phyloP scores from a whole-genome alignment of 768 basidiomycete genomes.

The Suillus sp. region DNA sequence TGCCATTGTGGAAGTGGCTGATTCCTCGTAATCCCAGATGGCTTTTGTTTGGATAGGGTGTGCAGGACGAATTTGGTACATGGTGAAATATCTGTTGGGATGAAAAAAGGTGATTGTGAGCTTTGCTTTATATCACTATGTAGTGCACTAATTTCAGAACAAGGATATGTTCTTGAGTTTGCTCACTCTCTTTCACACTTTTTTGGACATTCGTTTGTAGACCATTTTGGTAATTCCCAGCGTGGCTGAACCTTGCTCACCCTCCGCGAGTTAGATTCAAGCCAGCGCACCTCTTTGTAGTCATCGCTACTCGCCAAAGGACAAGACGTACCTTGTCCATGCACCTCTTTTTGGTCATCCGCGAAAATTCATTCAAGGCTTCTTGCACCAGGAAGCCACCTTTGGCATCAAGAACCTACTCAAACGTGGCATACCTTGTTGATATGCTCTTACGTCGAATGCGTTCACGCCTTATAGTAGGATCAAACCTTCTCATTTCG shows the following conservation, averaged over 20 bases:
- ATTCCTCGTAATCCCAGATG: slow-evolving; percentile 38
- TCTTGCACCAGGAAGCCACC: too few relatives aligned
- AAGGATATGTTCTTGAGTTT: slow-evolving; percentile 36
- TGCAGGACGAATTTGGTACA: slow-evolving; percentile 38
- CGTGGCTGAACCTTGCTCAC: slow-evolving; percentile 12
- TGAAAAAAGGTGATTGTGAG: slow-evolving; percentile 10
- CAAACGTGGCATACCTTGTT: slow-evolving; percentile 27
- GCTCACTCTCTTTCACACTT: slow-evolving; percentile 26
- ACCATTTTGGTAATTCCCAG: slow-evolving; percentile 31
- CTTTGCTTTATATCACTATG: slow-evolving; percentile 35
- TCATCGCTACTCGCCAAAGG: slow-evolving; percentile 31
- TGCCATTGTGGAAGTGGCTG: slow-evolving; percentile 27
- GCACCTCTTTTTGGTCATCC: slow-evolving; percentile 16
- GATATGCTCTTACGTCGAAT: neutral
- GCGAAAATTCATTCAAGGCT: neutral
- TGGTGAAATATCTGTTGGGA: slow-evolving; percentile 1
- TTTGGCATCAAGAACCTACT: slow-evolving; percentile 21
- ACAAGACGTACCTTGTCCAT: slow-evolving; percentile 29
- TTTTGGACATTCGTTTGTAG: slow-evolving; percentile 40
- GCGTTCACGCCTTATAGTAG: neutral
- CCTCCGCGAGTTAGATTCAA: slow-evolving; percentile 19
- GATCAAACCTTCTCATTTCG: slow-evolving; percentile 17
- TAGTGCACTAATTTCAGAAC: slow-evolving; percentile 29
- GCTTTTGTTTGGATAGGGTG: slow-evolving; percentile 40
- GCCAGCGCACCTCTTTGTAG: slow-evolving; percentile 13